A percentile compares a stretch with the other conserved stretches of the same genome.
Conservation (phyloP, 805 yeast species). For the Maudiozyma saulgeensis region DNA sequence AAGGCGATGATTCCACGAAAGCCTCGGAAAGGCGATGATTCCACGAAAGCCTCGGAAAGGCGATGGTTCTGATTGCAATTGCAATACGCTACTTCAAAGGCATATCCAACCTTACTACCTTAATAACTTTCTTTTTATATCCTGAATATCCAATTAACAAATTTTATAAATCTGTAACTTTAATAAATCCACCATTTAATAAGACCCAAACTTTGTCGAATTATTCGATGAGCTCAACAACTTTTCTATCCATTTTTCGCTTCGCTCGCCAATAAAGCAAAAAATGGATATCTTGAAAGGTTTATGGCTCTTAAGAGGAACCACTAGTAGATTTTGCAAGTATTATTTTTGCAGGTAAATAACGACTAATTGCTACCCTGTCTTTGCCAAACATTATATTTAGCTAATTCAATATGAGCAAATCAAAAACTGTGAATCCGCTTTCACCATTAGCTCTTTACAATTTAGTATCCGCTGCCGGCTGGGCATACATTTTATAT, state of each 20-base stretch:
- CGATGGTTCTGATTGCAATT: not conserved
- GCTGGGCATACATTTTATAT: constrained; percentile 45
- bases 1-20: not conserved
- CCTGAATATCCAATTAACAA: not conserved
- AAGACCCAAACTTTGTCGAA: no score
- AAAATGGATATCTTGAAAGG: no score
- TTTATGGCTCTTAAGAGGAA: no score
- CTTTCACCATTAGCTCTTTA: constrained; percentile 34
- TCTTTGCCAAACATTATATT: no score
- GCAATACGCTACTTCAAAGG: not conserved
- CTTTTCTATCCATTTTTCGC: no score
- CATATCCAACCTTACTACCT: not conserved
- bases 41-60: not conserved
- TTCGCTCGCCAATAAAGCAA: no score
- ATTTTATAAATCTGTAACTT: not conserved
- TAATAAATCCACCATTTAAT: not conserved
- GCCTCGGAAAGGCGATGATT: not conserved
- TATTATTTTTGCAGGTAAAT: no score
- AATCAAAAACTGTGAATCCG: constrained; percentile 13
- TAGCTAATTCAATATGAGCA: constrained; percentile 7
- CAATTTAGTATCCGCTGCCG: constrained; percentile 43
- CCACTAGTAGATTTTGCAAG: no score
- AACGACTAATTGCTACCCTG: no score
- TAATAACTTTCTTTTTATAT: no score
- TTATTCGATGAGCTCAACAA: no score